A percentile compares a stretch with the other conserved stretches of the same genome.
Conservation (phyloP, 2,329 filamentous ascomycete genomes). For the Dichotomopilus funicola region DNA sequence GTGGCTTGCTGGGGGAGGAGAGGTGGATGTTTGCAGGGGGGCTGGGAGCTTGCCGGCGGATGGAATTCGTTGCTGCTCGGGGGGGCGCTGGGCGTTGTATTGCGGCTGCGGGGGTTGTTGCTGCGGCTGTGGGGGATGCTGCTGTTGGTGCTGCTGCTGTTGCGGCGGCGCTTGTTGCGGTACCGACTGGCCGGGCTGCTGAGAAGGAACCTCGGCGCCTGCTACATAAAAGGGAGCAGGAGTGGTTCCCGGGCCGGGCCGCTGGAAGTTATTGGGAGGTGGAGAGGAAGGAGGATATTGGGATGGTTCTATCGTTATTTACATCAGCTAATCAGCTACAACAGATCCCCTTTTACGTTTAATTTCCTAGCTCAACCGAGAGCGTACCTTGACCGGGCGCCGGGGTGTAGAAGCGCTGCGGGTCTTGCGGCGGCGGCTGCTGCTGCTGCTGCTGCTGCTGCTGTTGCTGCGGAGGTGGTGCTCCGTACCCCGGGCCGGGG, state of each 20-base stretch:
- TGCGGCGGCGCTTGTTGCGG: no score
- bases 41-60: conserved; percentile 43
- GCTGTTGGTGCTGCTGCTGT: not conserved
- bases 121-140: conserved; percentile 22
- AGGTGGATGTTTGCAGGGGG: conserved; percentile 45
- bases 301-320: conserved; percentile 20
- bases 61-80: conserved; percentile 41
- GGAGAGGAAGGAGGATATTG: conserved; percentile 44
- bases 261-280: conserved; percentile 50
- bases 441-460: no score
- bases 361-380: conserved; percentile 17
- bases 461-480: conserved; percentile 30
- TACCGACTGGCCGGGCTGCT: not conserved
- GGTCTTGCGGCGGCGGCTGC: conserved; percentile 40
- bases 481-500: conserved; percentile 31
- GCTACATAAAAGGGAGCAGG: conserved; percentile 61
- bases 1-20: conserved; percentile 41
- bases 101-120: conserved; percentile 32
- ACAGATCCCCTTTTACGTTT: conserved; percentile 10
- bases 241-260: conserved; percentile 38
- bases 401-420: conserved; percentile 63
- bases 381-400: conserved; percentile 42
- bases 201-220: conserved; percentile 46
- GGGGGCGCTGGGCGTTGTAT: conserved; percentile 47
- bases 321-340: conserved; percentile 30